phyloP scores from a whole-genome alignment of 2,329 filamentous ascomycete genomes.

The Fusarium temperatum region DNA sequence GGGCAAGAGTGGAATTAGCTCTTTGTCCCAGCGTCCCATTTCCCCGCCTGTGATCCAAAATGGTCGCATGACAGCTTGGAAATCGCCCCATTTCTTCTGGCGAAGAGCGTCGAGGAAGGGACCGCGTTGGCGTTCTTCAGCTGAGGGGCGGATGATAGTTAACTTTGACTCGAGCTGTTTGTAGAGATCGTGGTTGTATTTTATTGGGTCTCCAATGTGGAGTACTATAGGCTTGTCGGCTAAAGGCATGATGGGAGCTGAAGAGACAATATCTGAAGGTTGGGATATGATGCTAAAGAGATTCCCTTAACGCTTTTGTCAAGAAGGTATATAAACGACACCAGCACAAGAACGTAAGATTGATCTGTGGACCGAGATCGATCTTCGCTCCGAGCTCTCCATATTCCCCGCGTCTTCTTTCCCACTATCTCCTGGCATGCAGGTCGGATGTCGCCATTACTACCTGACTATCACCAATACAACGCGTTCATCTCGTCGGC shows the following conservation, averaged over 20 bases:
- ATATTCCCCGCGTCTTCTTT: not conserved
- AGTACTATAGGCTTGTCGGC: slow-evolving; percentile 41
- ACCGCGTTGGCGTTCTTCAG: slow-evolving; percentile 50
- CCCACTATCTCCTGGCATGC: not conserved
- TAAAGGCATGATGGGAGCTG: not conserved
- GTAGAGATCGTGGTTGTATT: slow-evolving; percentile 46
- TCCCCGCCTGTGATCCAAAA: slow-evolving; percentile 73
- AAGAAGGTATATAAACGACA: not conserved
- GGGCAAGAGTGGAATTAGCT: slow-evolving; percentile 65
- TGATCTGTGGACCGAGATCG: fast-evolving
- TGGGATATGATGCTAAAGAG: too few relatives aligned
- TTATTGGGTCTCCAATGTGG: slow-evolving; percentile 46
- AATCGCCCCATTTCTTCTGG: slow-evolving; percentile 53
- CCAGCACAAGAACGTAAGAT: fast-evolving
- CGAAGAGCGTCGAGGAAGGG: slow-evolving; percentile 50
- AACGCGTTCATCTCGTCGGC: not conserved
- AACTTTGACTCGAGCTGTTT: slow-evolving; percentile 42
- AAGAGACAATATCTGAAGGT: not conserved
- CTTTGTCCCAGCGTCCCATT: slow-evolving; percentile 70
- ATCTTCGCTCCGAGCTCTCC: not conserved
- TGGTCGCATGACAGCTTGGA: slow-evolving; percentile 60
- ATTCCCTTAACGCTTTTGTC: fast-evolving
- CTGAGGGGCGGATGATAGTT: slow-evolving; percentile 48
- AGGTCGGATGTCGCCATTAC: not conserved
- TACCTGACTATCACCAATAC: not conserved